These are phyloP conservation scores for Debaryomyces udenii DNA, from an alignment of 1,139 yeast species.

Conservation along the genomic window DNA sequence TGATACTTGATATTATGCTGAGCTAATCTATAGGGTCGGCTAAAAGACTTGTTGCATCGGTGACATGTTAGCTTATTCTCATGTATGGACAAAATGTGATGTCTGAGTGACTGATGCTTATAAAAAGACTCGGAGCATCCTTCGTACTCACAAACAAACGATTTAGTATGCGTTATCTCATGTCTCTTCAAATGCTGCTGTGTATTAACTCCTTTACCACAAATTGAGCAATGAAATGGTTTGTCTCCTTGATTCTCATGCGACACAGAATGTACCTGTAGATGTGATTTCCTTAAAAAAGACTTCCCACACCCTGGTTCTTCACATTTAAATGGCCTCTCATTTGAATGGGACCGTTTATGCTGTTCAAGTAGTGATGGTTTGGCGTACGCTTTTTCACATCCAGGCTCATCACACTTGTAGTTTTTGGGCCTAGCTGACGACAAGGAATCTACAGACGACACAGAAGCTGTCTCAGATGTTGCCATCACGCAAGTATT, in stretches of 20 bases:
- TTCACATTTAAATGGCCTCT: slow-evolving; percentile 73
- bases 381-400: slow-evolving; percentile 75
- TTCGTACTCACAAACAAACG: slow-evolving; percentile 63
- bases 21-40: slow-evolving; percentile 61
- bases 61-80: slow-evolving; percentile 54
- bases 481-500: slow-evolving; percentile 1
- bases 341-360: slow-evolving; percentile 73
- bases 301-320: slow-evolving; percentile 57
- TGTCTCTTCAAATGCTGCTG: slow-evolving; percentile 84
- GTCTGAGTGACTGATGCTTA: slow-evolving; percentile 77
- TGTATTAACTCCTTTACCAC: slow-evolving; percentile 85
- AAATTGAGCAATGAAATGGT: slow-evolving; percentile 73
- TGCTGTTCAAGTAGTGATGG: slow-evolving; percentile 88
- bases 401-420: slow-evolving; percentile 62
- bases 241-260: slow-evolving; percentile 59
- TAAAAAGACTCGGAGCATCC: slow-evolving; percentile 70
- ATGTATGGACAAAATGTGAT: slow-evolving; percentile 70
- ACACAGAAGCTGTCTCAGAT: slow-evolving; percentile 6
- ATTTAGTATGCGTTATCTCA: slow-evolving; percentile 73
- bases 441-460: slow-evolving; percentile 9
- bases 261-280: slow-evolving; percentile 71
- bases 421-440: slow-evolving; percentile 59
- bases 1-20: slow-evolving; percentile 67
- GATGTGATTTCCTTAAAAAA: slow-evolving; percentile 77
- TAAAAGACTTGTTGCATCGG: slow-evolving; percentile 61